A percentile compares a stretch with the other conserved stretches of the same genome.
These are phyloP conservation scores for Avicennia marina DNA, from an alignment of 257 asterid genomes.

Conservation along the genomic window DNA sequence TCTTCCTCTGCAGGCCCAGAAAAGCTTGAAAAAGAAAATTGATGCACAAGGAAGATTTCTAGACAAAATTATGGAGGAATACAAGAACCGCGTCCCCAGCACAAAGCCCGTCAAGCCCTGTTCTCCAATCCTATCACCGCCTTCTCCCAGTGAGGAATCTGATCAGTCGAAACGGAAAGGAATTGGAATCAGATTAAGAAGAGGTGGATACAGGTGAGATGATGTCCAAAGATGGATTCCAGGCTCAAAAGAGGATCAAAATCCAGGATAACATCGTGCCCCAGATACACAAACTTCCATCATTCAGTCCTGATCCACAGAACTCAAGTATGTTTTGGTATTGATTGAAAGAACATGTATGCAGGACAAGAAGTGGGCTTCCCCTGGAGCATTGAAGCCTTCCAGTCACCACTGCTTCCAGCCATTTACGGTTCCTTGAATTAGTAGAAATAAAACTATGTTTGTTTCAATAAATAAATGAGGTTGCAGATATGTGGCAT, in stretches of 20 bases:
- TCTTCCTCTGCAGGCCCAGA: conserved; percentile 47
- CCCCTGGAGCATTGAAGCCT: too few species aligned
- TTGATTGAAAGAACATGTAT: conserved; percentile 27
- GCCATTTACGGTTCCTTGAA: too few species aligned
- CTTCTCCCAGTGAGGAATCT: conserved; percentile 70
- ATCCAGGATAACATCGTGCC: conserved; percentile 33
- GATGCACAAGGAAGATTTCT: conserved; percentile 73
- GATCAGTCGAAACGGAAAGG: conserved; percentile 39
- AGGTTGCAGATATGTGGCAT: too few species aligned
- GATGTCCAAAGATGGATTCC: conserved; percentile 29
- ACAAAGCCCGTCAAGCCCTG: conserved; percentile 36
- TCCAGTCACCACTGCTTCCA: too few species aligned
- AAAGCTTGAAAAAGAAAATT: conserved; percentile 66
- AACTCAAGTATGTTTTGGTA: conserved; percentile 22
- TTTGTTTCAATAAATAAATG: too few species aligned
- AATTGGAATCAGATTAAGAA: conserved; percentile 45
- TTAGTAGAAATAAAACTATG: too few species aligned
- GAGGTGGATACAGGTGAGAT: conserved; percentile 13
- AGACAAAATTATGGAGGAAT: conserved; percentile 58
- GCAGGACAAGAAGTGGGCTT: conserved; percentile 31
- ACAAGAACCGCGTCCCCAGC: conserved; percentile 33
- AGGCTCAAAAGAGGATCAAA: conserved; percentile 46
- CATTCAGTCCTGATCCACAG: conserved; percentile 22
- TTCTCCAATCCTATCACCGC: conserved; percentile 50
- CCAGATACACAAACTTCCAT: conserved; percentile 19